These are phyloP conservation scores for Combretum micranthum DNA, from an alignment of 345 rosid species.

Conservation along the genomic window DNA sequence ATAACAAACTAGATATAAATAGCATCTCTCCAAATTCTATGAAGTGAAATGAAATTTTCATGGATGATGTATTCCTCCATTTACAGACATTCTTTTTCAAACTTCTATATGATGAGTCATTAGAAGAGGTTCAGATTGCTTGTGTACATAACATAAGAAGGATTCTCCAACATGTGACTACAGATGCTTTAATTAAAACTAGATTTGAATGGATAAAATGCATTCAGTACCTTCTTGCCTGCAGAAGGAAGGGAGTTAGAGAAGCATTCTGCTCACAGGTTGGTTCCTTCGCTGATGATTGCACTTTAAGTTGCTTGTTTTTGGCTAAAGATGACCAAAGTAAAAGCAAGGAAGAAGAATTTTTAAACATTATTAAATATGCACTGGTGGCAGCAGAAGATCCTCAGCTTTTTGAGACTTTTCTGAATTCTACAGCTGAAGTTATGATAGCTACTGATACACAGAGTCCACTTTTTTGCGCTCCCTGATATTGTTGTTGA, in stretches of 20 bases:
- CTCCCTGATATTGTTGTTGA: conserved; percentile 68
- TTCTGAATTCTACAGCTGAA: conserved; percentile 67
- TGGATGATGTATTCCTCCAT: conserved; percentile 27
- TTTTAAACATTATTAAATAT: conserved; percentile 51
- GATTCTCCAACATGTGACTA: no score
- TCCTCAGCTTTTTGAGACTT: conserved; percentile 62
- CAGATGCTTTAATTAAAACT: no score
- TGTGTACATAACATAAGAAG: no score
- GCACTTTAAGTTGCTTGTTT: no score
- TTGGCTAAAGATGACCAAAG: conserved; percentile 23
- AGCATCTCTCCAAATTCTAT: conserved; percentile 23
- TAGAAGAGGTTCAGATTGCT: no score
- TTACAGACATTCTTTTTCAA: no score
- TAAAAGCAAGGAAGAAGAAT: conserved; percentile 34
- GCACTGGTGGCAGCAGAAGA: conserved; percentile 54
- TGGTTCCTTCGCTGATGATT: no score
- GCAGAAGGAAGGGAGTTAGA: no score
- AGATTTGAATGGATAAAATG: no score
- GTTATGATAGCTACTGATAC: conserved; percentile 68
- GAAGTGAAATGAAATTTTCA: conserved; percentile 24
- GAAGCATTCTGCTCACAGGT: no score
- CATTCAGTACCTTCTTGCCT: no score
- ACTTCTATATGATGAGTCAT: no score
- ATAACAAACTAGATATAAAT: conserved; percentile 24
- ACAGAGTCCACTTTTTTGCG: conserved; percentile 49